Evolutionary conservation across 2,329 filamentous ascomycete species (phyloP).

Genomic region (Akanthomyces muscarius): DNA sequence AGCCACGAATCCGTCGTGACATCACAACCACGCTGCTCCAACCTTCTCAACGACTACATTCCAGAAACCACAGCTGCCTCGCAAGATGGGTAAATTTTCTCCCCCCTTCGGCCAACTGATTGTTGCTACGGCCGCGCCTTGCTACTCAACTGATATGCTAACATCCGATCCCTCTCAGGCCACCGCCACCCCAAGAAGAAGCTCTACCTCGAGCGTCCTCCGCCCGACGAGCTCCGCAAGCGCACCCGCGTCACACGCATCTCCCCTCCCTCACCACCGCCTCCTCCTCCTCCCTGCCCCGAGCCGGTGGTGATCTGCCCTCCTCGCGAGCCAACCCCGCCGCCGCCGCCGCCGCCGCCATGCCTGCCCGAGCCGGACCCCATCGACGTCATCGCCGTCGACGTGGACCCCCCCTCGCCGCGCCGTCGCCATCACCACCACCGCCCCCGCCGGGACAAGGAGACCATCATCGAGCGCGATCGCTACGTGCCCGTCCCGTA

Average conservation of each 20-base stretch:
- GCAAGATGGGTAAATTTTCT: slow-evolving; percentile 24
- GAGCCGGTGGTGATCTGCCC: slow-evolving; percentile 22
- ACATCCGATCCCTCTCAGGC: neutral
- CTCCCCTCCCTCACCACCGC: slow-evolving; percentile 33
- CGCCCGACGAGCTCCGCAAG: slow-evolving; percentile 35
- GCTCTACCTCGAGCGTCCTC: slow-evolving; percentile 40
- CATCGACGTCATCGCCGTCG: slow-evolving; percentile 38
- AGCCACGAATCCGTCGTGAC: neutral
- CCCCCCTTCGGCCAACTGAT: no score
- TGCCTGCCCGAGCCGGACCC: slow-evolving; percentile 24
- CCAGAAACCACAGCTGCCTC: neutral
- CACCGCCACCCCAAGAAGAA: slow-evolving; percentile 34
- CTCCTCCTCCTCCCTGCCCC: slow-evolving; percentile 24
- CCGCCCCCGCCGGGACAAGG: slow-evolving; percentile 35
- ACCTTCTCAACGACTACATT: neutral
- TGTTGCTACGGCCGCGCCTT: no score
- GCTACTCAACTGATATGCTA: neutral
- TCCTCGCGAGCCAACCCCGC: slow-evolving; percentile 22
- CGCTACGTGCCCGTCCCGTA: slow-evolving; percentile 40
- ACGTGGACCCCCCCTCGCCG: slow-evolving; percentile 29
- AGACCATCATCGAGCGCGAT: slow-evolving; percentile 52
- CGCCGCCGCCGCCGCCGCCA: slow-evolving; percentile 22
- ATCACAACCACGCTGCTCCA: neutral
- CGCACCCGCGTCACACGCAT: slow-evolving; percentile 36
- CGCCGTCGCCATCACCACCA: slow-evolving; percentile 28